phyloP scores from a whole-genome alignment of 2,329 filamentous ascomycete species.

The Hortaea werneckii region DNA sequence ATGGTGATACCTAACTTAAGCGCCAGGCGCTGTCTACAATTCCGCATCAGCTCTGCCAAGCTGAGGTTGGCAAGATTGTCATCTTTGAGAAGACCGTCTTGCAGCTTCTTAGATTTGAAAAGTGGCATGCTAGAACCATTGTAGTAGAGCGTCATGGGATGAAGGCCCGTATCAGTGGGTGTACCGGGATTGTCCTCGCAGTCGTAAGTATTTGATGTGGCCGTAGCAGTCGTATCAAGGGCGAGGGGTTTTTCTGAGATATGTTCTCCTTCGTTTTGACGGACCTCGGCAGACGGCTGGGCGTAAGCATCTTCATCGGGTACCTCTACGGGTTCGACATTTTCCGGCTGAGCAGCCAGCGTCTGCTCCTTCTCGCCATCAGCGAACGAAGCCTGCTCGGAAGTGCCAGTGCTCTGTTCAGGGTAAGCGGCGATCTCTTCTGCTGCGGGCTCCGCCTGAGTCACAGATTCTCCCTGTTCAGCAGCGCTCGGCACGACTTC shows the following conservation, averaged over 20 bases:
- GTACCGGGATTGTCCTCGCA: slow-evolving; percentile 23
- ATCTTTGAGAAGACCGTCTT: slow-evolving; percentile 48
- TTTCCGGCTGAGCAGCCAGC: neutral
- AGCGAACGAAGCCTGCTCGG: neutral
- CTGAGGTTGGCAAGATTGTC: slow-evolving; percentile 43
- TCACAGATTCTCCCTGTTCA: neutral
- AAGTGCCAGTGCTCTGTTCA: neutral
- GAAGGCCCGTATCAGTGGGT: slow-evolving; percentile 27
- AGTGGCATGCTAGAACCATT: slow-evolving; percentile 46
- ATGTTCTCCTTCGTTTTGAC: neutral
- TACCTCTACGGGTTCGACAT: neutral
- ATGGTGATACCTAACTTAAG: slow-evolving; percentile 45
- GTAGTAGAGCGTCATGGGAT: slow-evolving; percentile 47
- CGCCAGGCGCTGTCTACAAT: slow-evolving; percentile 37
- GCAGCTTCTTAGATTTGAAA: slow-evolving; percentile 46
- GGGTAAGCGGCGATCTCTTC: neutral
- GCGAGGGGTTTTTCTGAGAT: neutral
- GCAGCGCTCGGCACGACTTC: neutral
- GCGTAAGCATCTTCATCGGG: neutral
- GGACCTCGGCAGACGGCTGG: neutral
- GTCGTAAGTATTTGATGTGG: neutral
- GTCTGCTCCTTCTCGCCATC: neutral
- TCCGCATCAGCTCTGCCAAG: slow-evolving; percentile 45
- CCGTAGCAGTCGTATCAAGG: slow-evolving; percentile 3
- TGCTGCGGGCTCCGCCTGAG: neutral